Evolutionary conservation across 1,284 basidiomycete genomes (phyloP), one percentile per base, ranked within the genome.

Genomic region (Porogramme epimiltina): DNA sequence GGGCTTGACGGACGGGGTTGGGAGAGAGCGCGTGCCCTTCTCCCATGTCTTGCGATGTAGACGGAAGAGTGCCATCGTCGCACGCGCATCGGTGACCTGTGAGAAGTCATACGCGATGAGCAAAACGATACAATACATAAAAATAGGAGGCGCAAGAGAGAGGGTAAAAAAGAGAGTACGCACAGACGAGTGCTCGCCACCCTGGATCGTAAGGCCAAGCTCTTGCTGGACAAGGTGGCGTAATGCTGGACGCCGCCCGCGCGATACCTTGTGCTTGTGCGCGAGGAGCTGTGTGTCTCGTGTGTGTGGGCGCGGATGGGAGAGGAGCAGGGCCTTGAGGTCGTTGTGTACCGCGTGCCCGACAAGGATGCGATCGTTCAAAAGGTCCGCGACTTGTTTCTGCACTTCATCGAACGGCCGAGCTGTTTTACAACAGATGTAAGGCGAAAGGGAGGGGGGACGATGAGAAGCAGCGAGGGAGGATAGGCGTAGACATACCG

Each of bases 261-360:
- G 86, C 78, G 51, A 81, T 73, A 38, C 73, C 75, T 66, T 96
- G 91, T 4, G 95, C 33, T 60, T 64, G 42, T 49, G 42, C 0
- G 85, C 80, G 45, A 82, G 76, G 9, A 74, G 76, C 63, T 97
- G 92, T 0, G 95, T 99, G 69, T 99, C 96, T 41, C 95, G 82
- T 20, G 85, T 85, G 47, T 84, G 76, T 0, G 81, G 77, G 10
- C 85, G 81, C 0, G 96, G 94, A 68, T 98, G 95, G 0, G 91
- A 90, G n/a, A 98, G 81, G 1, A 98, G 77, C 3, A 99, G 80
- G 0, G 87, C 93, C 74, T 93, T 90, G 20, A 97, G 75, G 72
- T 99, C 96, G 62, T 99, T 95, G 62, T 89, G 80, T 6, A 99
- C 78, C 0, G 96, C 95, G 67, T 99, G 96, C 1, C 96, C 97